A percentile compares a stretch with the other conserved stretches of the same genome.
phyloP scores from a whole-genome alignment of 2,329 filamentous ascomycete genomes.

The Talaromyces islandicus region DNA sequence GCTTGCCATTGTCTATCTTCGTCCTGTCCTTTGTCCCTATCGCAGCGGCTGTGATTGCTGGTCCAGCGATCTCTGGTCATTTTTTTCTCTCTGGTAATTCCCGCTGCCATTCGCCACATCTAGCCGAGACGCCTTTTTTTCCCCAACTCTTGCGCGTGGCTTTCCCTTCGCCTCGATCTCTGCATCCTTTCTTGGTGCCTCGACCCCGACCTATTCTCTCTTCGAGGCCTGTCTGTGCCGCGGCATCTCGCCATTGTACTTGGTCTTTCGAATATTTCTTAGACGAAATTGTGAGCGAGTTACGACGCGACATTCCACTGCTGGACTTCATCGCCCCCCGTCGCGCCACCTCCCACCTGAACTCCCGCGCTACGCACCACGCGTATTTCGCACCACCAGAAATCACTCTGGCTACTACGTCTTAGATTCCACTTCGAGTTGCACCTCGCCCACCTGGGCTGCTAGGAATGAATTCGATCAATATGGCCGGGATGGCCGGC shows the following conservation, averaged over 20 bases:
- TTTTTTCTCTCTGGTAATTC: background rate
- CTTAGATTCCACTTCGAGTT: constrained; percentile 19
- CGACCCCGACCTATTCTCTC: background rate
- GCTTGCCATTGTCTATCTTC: background rate
- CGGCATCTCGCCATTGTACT: background rate
- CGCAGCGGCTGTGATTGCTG: constrained; percentile 8
- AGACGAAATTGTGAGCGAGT: background rate
- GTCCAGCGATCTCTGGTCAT: background rate
- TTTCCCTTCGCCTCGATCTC: background rate
- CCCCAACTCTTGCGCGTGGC: background rate
- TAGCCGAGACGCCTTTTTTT: background rate
- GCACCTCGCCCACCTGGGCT: constrained; percentile 29
- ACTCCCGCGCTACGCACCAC: background rate
- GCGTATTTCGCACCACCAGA: constrained; percentile 11
- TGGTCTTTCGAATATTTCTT: background rate
- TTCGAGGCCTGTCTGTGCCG: background rate
- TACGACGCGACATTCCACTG: background rate
- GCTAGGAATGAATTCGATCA: constrained; percentile 48
- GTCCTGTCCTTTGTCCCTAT: constrained; percentile 8
- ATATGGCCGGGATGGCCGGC: constrained; percentile 51
- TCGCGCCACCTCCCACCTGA: background rate
- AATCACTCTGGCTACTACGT: constrained; percentile 19
- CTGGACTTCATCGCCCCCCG: background rate
- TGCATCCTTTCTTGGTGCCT: background rate
- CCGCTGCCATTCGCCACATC: background rate